phyloP scores from a whole-genome alignment of 768 basidiomycete genomes.

The Rhizopogon sp. region DNA sequence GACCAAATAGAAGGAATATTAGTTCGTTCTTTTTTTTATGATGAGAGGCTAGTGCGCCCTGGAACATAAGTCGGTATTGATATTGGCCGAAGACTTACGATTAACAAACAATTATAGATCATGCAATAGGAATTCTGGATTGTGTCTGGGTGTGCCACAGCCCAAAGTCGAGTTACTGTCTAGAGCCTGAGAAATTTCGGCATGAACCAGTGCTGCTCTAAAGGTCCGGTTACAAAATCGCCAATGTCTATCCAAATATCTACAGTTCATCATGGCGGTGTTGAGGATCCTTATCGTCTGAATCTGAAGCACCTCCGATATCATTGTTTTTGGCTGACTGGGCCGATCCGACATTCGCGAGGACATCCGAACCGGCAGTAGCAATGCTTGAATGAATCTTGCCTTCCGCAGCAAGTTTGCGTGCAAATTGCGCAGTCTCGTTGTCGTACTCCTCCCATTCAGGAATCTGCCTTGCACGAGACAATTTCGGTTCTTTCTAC shows the following conservation, averaged over 20 bases:
- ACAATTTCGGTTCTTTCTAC: constrained; percentile 96
- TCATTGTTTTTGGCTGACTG: not conserved
- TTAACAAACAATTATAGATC: no score
- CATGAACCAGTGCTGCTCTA: no score
- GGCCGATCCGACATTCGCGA: constrained; percentile 33
- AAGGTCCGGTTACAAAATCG: not conserved
- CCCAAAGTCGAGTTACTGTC: no score
- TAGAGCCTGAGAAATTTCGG: no score
- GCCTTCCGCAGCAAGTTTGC: constrained; percentile 64
- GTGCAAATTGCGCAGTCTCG: constrained; percentile 83
- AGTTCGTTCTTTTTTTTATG: no score
- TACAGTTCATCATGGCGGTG: not conserved
- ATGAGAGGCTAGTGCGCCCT: no score
- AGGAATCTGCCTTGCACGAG: constrained; percentile 89
- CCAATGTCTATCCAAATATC: not conserved
- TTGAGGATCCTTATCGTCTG: not conserved
- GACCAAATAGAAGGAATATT: no score
- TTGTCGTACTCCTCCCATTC: constrained; percentile 96
- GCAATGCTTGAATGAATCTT: constrained; percentile 63
- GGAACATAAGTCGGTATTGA: no score
- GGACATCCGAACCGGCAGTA: constrained; percentile 62
- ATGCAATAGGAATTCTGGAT: no score
- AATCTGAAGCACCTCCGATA: not conserved
- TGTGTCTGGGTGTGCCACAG: no score
- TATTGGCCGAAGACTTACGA: no score